Conservation (phyloP, 495 filamentous ascomycete species). For the Neurospora sp. region DNA sequence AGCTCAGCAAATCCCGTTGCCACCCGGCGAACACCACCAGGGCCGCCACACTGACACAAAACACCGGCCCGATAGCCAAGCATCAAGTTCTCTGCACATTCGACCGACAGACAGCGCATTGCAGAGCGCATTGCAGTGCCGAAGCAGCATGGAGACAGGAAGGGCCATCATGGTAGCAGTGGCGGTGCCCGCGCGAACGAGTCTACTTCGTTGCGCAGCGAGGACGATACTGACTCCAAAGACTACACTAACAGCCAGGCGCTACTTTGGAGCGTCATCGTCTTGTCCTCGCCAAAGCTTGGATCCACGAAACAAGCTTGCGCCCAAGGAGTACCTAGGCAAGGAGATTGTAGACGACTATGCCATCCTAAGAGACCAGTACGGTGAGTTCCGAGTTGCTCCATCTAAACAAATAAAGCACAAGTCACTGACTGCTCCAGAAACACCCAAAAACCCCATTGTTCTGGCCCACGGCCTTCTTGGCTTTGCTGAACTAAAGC, state of each 20-base stretch:
- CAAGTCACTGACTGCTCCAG: conserved; percentile 19
- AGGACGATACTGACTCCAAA: not conserved
- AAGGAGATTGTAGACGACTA: conserved; percentile 70
- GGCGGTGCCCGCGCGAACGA: not conserved
- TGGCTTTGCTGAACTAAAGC: conserved; percentile 75
- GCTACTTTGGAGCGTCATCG: not conserved
- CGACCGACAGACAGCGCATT: not conserved
- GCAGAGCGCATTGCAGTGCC: not conserved
- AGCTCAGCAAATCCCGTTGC: not conserved
- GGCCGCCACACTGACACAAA: not conserved
- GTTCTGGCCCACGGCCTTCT: conserved; percentile 85
- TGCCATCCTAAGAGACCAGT: conserved; percentile 55
- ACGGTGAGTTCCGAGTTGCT: conserved; percentile 39
- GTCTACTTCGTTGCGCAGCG: not conserved
- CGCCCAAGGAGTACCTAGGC: conserved; percentile 51
- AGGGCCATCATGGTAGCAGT: not conserved
- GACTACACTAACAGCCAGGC: not conserved
- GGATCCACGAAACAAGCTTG: not conserved
- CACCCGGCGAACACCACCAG: not conserved
- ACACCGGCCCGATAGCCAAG: not conserved
- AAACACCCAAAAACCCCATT: conserved; percentile 57
- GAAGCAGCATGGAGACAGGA: not conserved
- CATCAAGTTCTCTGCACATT: not conserved
- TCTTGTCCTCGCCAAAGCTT: not conserved
- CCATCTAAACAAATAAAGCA: not conserved